Evolutionary conservation across 108 stramenopile species (phyloP), one percentile per base, ranked within the genome.

Genomic region (Cyclotella atomus): DNA sequence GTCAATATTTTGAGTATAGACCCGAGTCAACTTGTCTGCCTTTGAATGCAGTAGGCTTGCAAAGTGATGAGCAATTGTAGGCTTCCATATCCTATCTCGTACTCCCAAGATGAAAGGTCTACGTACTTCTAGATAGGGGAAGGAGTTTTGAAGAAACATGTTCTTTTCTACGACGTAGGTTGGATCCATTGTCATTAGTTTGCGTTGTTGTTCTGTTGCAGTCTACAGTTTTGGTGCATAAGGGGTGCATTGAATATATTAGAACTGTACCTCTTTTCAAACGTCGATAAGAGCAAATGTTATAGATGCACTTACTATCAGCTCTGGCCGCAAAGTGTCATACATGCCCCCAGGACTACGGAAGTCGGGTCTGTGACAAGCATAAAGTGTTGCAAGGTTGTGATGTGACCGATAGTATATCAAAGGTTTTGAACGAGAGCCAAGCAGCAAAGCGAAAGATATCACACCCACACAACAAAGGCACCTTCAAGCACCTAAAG

Each of bases 1-100:
- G 76, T 95, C 94, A 71, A 95, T 95, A 65, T 95, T 95, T 77
- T 95, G 94, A 28, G 91, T 91, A 63, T 88, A 91, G 9, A 87
- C 55, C 35, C 89, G 70, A 19, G 83, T 88, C 34, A 95, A 66
- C 62, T 88, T 88, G 56, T 68, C 65, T 16, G 87, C 87, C 59
- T 84, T 87, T 24, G 28, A 44, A 50, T 89, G 77, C 16, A 91
- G 68, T 0, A 88, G 68, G 61, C 83, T 66, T 9, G 78, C 49
- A 73, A 94, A 94, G 46, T 77, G 64, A 59, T 94, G 93, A 4
- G 84, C 79, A 41, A 89, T 75, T 9, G 89, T 89, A 36, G 89
- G 79, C 64, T 90, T 85, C 89, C 89, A 93, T 68, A 72, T 52
- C 9, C 77, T 64, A 20, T 82, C 36, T 54, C 68, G 57, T 6